Evolutionary conservation across 306 rosid species (phyloP).

Genomic region (Begonia masoniana): DNA sequence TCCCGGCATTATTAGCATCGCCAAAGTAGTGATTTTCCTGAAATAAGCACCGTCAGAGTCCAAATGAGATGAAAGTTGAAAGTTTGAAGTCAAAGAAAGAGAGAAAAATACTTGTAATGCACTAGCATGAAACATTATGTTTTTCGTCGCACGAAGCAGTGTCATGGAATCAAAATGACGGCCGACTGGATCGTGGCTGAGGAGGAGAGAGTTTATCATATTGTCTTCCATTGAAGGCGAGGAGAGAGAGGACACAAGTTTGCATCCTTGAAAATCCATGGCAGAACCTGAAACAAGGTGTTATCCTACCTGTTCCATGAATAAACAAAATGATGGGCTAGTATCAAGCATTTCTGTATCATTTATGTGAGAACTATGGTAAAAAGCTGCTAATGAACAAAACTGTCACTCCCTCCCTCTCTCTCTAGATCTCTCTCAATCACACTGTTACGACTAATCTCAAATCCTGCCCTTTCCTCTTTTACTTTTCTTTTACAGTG

Average conservation of each 20-base stretch:
- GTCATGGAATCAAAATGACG: slow-evolving; percentile 48
- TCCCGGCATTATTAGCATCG: slow-evolving; percentile 14
- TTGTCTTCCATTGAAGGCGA: slow-evolving; percentile 18
- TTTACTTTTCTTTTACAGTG: not conserved
- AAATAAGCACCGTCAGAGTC: slow-evolving; percentile 12
- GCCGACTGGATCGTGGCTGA: slow-evolving; percentile 53
- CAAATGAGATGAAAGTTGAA: not conserved
- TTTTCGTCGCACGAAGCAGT: slow-evolving; percentile 34
- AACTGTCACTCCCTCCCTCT: not conserved
- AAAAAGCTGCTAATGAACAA: too few species aligned
- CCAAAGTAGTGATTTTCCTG: slow-evolving; percentile 33
- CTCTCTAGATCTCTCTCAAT: not conserved
- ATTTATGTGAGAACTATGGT: not conserved
- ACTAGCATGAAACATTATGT: slow-evolving; percentile 34
- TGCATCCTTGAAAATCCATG: slow-evolving; percentile 22
- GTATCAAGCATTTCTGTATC: not conserved
- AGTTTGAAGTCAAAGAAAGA: not conserved
- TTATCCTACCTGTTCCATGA: not conserved
- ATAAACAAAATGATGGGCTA: not conserved
- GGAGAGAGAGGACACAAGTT: slow-evolving; percentile 11
- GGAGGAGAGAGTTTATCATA: slow-evolving; percentile 37
- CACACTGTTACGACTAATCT: not conserved
- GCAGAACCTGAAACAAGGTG: slow-evolving; percentile 8
- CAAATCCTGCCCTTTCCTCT: not conserved
- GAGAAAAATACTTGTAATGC: slow-evolving; percentile 12